Evolutionary conservation across 441 rosid species (phyloP).

Genomic region (Hura crepitans): DNA sequence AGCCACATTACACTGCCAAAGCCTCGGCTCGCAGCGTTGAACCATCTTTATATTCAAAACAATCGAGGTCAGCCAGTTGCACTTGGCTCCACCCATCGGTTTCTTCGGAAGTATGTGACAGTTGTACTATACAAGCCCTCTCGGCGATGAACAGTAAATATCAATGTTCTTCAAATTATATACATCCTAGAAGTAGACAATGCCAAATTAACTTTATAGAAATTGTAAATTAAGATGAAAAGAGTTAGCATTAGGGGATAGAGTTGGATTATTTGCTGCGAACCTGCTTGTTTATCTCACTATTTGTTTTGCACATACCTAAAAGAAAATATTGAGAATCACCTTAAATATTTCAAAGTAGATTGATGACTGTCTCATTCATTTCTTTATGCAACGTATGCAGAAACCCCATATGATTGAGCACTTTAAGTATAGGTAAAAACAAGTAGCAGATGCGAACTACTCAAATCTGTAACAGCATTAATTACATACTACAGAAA

Average conservation of each 20-base stretch:
- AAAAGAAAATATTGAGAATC: neutral
- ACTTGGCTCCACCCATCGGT: constrained; percentile 47
- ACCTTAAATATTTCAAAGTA: neutral
- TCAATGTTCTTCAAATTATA: constrained; percentile 9
- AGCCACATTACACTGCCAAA: constrained; percentile 24
- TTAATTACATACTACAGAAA: neutral
- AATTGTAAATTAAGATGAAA: constrained; percentile 2
- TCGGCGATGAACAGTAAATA: constrained; percentile 27
- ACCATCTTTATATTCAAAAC: constrained; percentile 53
- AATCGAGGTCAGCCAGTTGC: constrained; percentile 41
- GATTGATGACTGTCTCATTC: neutral
- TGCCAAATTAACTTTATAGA: constrained; percentile 11
- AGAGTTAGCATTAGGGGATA: neutral
- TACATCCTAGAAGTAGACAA: constrained; percentile 6
- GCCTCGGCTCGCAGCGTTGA: constrained; percentile 37
- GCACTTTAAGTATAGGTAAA: neutral
- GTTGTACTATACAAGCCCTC: constrained; percentile 52
- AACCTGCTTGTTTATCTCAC: constrained; percentile 13
- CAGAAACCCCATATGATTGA: too few species aligned
- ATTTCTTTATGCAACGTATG: neutral
- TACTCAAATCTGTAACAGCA: neutral
- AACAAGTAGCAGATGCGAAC: neutral
- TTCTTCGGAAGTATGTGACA: constrained; percentile 55
- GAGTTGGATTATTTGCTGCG: constrained; percentile 12
- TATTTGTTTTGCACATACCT: neutral